These are phyloP conservation scores for Coemansia sp. DNA, from an alignment of 192 early-diverging fungal genomes.

Conservation along the genomic window DNA sequence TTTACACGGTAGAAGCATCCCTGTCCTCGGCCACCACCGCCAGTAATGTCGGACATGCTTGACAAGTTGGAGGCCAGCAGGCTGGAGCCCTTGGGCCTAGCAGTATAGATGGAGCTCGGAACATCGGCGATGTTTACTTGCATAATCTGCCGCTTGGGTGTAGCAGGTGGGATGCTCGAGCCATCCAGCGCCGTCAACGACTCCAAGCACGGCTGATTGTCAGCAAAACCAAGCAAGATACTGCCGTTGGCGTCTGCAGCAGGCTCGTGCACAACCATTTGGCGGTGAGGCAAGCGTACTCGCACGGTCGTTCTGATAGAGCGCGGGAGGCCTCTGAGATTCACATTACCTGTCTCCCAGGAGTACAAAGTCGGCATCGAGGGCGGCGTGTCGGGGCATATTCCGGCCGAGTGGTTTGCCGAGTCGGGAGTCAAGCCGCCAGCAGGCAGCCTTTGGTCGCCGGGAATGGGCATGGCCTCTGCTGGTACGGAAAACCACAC, in stretches of 20 bases:
- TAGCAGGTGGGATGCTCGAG: not conserved
- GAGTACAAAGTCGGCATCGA: conserved; percentile 3
- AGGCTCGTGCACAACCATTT: conserved; percentile 9
- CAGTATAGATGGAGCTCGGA: not conserved
- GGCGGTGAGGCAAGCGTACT: conserved; percentile 27
- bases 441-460: not conserved
- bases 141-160: conserved; percentile 8
- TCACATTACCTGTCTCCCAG: conserved; percentile 17
- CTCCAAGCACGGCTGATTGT: not conserved
- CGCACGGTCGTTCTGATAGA: conserved; percentile 19
- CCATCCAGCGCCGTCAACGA: not conserved
- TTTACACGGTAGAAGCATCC: conserved; percentile 16
- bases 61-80: conserved; percentile 7
- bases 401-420: not conserved
- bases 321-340: conserved; percentile 22
- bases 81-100: not conserved
- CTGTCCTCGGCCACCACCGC: not conserved
- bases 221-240: conserved; percentile 7
- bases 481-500: conserved; percentile 21
- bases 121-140: conserved; percentile 6
- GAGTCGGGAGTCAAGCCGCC: not conserved
- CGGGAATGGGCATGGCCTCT: not conserved
- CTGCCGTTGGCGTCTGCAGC: not conserved
- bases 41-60: not conserved
- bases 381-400: conserved; percentile 6